Evolutionary conservation across 2,329 filamentous ascomycete species (phyloP).

Genomic region (Lasiodiplodia theobromae): DNA sequence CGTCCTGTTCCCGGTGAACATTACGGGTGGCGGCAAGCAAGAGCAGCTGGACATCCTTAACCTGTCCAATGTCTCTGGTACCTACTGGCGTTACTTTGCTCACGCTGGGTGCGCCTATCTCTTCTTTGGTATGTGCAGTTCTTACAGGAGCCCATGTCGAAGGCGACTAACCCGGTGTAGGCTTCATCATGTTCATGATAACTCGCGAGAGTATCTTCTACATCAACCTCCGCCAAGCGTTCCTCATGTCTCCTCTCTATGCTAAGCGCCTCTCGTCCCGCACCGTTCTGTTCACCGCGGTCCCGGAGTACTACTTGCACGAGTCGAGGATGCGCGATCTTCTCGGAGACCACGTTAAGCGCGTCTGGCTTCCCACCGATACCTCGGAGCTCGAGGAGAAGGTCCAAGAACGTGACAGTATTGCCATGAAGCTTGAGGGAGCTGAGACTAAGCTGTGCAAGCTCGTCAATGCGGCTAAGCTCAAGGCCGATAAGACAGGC

Average conservation of each 20-base stretch:
- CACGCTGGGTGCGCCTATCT: conserved; percentile 82
- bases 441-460: conserved; percentile 29
- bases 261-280: conserved; percentile 86
- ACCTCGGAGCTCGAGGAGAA: conserved; percentile 26
- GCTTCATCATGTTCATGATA: conserved; percentile 87
- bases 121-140: conserved; percentile 66
- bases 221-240: conserved; percentile 91
- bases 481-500: conserved; percentile 8
- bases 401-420: conserved; percentile 27
- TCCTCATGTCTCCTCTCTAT: conserved; percentile 84
- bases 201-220: conserved; percentile 89
- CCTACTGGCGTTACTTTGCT: conserved; percentile 72
- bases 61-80: conserved; percentile 76
- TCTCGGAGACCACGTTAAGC: conserved; percentile 26
- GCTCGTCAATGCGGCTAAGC: conserved; percentile 19
- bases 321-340: conserved; percentile 26
- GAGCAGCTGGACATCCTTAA: conserved; percentile 77
- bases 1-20: conserved; percentile 86
- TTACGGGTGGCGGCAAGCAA: conserved; percentile 73
- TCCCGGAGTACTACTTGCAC: conserved; percentile 24
- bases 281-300: conserved; percentile 75
- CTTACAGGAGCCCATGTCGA: not conserved
- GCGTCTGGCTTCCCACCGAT: conserved; percentile 27
- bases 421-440: conserved; percentile 21
- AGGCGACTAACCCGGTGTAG: conserved; percentile 34